Evolutionary conservation across 2,329 filamentous ascomycete genomes (phyloP), one percentile per base, ranked within the genome.

Genomic region (Fusarium siculi): DNA sequence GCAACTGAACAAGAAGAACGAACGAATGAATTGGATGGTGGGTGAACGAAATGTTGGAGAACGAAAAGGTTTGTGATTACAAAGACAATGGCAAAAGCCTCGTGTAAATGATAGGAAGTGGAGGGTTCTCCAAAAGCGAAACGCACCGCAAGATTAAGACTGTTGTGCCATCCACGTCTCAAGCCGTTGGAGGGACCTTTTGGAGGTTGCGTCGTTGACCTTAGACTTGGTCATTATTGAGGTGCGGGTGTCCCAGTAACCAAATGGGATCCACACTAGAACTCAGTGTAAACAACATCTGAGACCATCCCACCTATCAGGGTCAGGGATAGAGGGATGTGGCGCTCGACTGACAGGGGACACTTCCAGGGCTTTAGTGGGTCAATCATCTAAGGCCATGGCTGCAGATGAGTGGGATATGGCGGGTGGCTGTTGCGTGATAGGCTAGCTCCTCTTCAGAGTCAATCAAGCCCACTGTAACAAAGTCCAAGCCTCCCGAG

Each of bases 261-360:
- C 72, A 77, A 47, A 61, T 57, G 52, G 44, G 71, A 37, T 56
- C 75, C 75, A 77, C 74, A 42, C 25, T 47, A 19, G 25, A 59
- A 58, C 62, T 74, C 66, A 69, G 63, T 55, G 76, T 77, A 78
- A 77, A 77, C 76, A 77, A 77, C 44, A 63, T 43, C 65, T 42
- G 47, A 59, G 58, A 40, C 60, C 42, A 58, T 72, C 68, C 68
- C 72, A 53, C 63, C 74, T 76, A 78, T 78, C 73, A 77, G 43
- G 52, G 50, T 23, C 46, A 69, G 57, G 65, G 49, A 47, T 52
- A 52, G 32, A 43, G 60, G 63, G 63, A 70, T 70, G 68, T 65
- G 70, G 75, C 66, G 66, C 60, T 49, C n/a, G 18, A 30, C n/a
- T 46, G 52, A 73, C 72, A 73, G 68, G 68, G 72, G 72, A 12